Percentiles rank a stretch among this genome's conserved stretches.
Evolutionary conservation across 768 basidiomycete genomes (phyloP).

Genomic region (Boletus sensibilis): DNA sequence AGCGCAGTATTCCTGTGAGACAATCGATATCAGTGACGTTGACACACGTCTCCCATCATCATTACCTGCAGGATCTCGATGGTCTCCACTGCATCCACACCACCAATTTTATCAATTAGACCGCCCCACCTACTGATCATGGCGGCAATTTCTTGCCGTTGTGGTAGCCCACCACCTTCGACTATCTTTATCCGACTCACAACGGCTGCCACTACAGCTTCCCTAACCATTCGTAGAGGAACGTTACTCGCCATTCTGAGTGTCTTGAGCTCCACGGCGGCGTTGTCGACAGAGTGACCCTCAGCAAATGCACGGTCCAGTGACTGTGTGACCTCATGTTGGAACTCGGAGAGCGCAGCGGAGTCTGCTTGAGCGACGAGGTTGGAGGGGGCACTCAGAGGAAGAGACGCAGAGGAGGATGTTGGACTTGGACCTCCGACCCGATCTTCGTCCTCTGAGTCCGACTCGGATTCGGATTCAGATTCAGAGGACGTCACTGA

Average conservation of each 20-base stretch:
- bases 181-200: constrained; percentile 69
- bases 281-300: constrained; percentile 89
- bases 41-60: background rate
- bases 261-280: constrained; percentile 91
- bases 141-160: constrained; percentile 62
- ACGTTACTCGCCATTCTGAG: constrained; percentile 97
- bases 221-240: constrained; percentile 76
- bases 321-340: constrained; percentile 72
- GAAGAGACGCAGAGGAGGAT: constrained; percentile 50
- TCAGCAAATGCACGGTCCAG: constrained; percentile 92
- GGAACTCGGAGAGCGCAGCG: constrained; percentile 68
- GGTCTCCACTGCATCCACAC: constrained; percentile 79
- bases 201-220: constrained; percentile 85
- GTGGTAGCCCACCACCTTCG: constrained; percentile 51
- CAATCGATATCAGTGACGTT: background rate
- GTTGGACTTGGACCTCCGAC: constrained; percentile 34
- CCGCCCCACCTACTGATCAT: constrained; percentile 80
- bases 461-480: constrained; percentile 41
- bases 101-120: constrained; percentile 78
- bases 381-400: constrained; percentile 39
- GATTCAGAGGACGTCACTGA: constrained; percentile 54
- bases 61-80: constrained; percentile 73
- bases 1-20: constrained; percentile 61
- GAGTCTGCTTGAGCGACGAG: constrained; percentile 39
- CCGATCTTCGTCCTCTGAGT: constrained; percentile 42